Evolutionary conservation across 2,329 filamentous ascomycete species (phyloP).

Genomic region (Xylariaceae sp.): DNA sequence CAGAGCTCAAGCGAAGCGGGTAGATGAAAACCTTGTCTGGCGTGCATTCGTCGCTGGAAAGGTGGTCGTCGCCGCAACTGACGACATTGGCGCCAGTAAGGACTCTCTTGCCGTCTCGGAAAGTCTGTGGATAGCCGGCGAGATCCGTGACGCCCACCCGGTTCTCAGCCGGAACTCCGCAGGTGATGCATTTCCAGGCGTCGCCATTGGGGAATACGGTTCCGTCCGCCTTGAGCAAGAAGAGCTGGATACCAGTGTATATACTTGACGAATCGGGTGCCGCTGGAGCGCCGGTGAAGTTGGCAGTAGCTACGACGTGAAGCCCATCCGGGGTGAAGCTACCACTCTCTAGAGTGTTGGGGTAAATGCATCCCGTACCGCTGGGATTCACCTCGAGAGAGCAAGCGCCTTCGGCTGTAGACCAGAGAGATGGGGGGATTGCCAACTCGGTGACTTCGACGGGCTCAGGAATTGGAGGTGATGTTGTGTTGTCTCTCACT

Average conservation of each 20-base stretch:
- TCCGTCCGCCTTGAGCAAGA: conserved; percentile 42
- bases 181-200: conserved; percentile 47
- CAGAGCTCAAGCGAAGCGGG: conserved; percentile 37
- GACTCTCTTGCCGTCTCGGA: conserved; percentile 36
- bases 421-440: conserved; percentile 10
- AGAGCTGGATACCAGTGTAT: conserved; percentile 40
- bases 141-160: conserved; percentile 12
- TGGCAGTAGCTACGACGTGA: conserved; percentile 39
- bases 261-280: conserved; percentile 39
- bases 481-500: no score
- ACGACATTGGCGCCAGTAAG: conserved; percentile 36
- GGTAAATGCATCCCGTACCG: conserved; percentile 6
- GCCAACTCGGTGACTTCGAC: conserved; percentile 13
- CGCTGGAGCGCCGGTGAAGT: conserved; percentile 42
- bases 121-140: conserved; percentile 43
- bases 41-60: conserved; percentile 37
- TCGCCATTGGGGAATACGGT: conserved; percentile 42
- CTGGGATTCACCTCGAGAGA: conserved; percentile 7
- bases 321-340: conserved; percentile 35
- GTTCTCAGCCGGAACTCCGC: conserved; percentile 38
- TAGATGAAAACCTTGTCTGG: conserved; percentile 38
- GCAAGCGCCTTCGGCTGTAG: conserved; percentile 3
- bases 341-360: conserved; percentile 3
- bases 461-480: conserved; percentile 12
- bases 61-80: conserved; percentile 34